Base-by-base conservation (phyloP, 139 green algal genomes). In the Volvox reticuliferus region DNA sequence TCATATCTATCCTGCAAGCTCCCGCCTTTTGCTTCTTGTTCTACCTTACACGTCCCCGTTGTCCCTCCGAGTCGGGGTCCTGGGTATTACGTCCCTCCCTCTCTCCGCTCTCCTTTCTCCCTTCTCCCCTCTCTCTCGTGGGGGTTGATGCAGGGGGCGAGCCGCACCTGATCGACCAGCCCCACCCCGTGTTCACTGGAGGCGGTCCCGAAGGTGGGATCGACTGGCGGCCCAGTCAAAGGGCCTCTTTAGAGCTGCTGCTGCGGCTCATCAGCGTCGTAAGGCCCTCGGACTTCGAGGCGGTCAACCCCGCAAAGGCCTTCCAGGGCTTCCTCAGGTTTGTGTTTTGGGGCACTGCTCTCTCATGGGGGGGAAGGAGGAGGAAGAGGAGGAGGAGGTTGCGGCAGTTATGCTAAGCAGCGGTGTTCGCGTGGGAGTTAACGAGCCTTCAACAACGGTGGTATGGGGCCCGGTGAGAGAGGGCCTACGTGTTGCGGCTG, bases 241-340 rank as follows among this genome's bases (percentile, higher is more conserved):
- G 88, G 9, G 88, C 81, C 30, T 75, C 62, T 24, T 68, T 92
- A 79, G 80, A 92, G 88, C 67, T 87, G n/a, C 65, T 92, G 79
- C 17, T 88, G 68, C 20, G 26, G 17, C 88, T 88, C 22, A 32
- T 92, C 13, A 33, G 37, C 22, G 67, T 62, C 20, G 88, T 86
- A 30, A 67, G 88, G 20, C 88, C 88, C 18, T 17, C 28, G 2
- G 88, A 92, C 79, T 92, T 92, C 32, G 50, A 85, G 55, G 37
- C 63, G 33, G 36, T 32, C 26, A 79, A 35, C 5, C 62, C 62
- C 21, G 55, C 28, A 6, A 61, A 71, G 37, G 82, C 63, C 1
- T 92, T 92, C 71, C 71, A 75, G 73, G 73, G 80, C 73, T 92
- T 92, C 77, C 81, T 89, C 1, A 28, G 82, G 79, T 92, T 44